phyloP scores from a whole-genome alignment of 78 protist genomes.

The Tieghemostelium lacteum region DNA sequence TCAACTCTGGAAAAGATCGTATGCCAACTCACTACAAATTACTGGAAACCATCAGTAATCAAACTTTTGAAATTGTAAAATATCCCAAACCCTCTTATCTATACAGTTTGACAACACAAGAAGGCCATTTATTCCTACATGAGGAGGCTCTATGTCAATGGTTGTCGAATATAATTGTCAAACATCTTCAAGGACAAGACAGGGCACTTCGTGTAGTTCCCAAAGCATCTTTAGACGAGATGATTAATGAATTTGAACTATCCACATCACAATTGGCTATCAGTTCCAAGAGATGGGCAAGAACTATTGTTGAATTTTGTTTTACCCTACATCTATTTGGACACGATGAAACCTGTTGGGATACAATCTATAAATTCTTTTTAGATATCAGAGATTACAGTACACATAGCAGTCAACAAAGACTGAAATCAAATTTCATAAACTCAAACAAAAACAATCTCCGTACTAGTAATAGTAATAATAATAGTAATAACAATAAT shows the following conservation, averaged over 20 bases:
- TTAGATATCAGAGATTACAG: slow-evolving; percentile 55
- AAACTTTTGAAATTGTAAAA: slow-evolving; percentile 79
- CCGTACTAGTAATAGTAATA: no score
- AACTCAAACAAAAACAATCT: no score
- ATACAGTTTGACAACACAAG: slow-evolving; percentile 63
- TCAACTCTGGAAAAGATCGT: slow-evolving; percentile 40
- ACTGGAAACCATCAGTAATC: slow-evolving; percentile 62
- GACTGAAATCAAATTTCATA: no score
- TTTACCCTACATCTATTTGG: slow-evolving; percentile 62
- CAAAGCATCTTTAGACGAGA: slow-evolving; percentile 48
- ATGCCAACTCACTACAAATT: slow-evolving; percentile 64
- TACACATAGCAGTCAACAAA: no score
- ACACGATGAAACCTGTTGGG: slow-evolving; percentile 72
- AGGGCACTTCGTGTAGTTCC: slow-evolving; percentile 55
- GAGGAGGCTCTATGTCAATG: slow-evolving; percentile 74
- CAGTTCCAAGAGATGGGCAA: slow-evolving; percentile 71
- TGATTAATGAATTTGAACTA: slow-evolving; percentile 52
- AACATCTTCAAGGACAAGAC: slow-evolving; percentile 66
- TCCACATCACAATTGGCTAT: slow-evolving; percentile 11
- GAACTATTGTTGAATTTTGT: slow-evolving; percentile 52
- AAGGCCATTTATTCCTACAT: slow-evolving; percentile 72
- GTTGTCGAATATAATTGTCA: slow-evolving; percentile 52
- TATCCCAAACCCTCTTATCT: slow-evolving; percentile 81
- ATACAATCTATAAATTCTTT: slow-evolving; percentile 65
- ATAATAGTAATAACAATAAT: no score